Percentiles rank a stretch among this genome's conserved stretches.
Evolutionary conservation across 2,329 filamentous ascomycete species (phyloP).

Genomic region (Exophiala oligosperma): DNA sequence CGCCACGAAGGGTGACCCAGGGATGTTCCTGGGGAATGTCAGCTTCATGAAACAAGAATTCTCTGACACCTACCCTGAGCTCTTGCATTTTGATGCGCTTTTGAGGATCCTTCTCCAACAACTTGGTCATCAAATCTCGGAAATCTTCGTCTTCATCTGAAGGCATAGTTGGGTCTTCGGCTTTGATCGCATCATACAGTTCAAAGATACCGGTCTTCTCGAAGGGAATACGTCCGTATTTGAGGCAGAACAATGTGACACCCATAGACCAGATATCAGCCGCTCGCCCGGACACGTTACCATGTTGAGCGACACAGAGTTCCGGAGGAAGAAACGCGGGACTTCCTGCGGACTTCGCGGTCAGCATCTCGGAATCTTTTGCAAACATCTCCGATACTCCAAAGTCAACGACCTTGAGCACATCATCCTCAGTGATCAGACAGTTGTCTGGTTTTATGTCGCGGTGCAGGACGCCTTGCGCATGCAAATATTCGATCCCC

Average conservation of each 20-base stretch:
- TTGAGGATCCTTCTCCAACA: conserved; percentile 82
- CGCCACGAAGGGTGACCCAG: conserved; percentile 84
- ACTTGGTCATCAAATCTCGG: conserved; percentile 67
- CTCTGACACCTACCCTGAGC: conserved; percentile 65
- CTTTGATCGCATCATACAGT: conserved; percentile 84
- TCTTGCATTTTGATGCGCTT: conserved; percentile 82
- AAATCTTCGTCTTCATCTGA: conserved; percentile 67
- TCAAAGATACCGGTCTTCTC: conserved; percentile 76
- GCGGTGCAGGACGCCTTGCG: conserved; percentile 89
- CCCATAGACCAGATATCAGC: conserved; percentile 99
- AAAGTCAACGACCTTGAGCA: conserved; percentile 97
- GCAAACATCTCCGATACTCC: conserved; percentile 99
- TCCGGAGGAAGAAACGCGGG: conserved; percentile 94
- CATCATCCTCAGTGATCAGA: conserved; percentile 81
- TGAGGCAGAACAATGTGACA: conserved; percentile 87
- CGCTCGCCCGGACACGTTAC: conserved; percentile 81
- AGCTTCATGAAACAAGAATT: conserved; percentile 8
- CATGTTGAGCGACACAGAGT: conserved; percentile 81
- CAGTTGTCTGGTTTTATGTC: conserved; percentile 99
- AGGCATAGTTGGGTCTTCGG: conserved; percentile 64
- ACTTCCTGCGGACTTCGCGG: conserved; percentile 88
- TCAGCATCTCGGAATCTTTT: conserved; percentile 83
- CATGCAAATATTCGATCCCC: conserved; percentile 93
- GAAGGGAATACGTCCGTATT: conserved; percentile 87
- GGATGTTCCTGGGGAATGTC: conserved; percentile 67